phyloP scores from a whole-genome alignment of 1,284 basidiomycete genomes.

The Phylloporus sp. region DNA sequence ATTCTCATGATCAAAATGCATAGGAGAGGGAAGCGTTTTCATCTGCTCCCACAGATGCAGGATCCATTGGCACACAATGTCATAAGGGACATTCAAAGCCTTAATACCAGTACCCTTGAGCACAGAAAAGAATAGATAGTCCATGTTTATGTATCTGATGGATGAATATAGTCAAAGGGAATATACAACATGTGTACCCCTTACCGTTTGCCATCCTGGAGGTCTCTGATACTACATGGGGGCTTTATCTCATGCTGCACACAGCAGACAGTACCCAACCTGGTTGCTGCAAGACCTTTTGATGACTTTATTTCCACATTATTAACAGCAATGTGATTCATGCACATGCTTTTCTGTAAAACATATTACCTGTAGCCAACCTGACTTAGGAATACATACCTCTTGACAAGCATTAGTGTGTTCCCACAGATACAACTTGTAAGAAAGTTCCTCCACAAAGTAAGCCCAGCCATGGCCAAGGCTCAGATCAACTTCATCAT shows the following conservation, averaged over 20 bases:
- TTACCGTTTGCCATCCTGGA: too few relatives aligned
- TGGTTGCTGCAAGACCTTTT: background rate
- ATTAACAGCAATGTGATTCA: slow-evolving; percentile 11
- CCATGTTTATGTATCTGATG: too few relatives aligned
- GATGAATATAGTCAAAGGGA: too few relatives aligned
- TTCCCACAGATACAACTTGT: background rate
- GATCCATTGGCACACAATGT: slow-evolving; percentile 18
- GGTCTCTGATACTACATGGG: slow-evolving; percentile 28
- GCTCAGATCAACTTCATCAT: slow-evolving; percentile 3
- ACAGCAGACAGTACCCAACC: slow-evolving; percentile 26
- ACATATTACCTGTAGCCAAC: too few relatives aligned
- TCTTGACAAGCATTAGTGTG: background rate
- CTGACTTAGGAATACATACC: background rate
- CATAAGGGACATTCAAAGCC: slow-evolving; percentile 14
- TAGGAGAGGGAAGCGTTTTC: background rate
- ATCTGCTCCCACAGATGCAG: background rate
- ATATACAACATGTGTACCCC: too few relatives aligned
- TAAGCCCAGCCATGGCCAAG: slow-evolving; percentile 13
- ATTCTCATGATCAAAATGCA: background rate
- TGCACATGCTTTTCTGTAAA: background rate
- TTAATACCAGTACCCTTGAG: background rate
- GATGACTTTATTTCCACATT: background rate
- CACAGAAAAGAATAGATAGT: slow-evolving; percentile 20
- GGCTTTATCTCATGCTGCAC: slow-evolving; percentile 31
- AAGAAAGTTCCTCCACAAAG: slow-evolving; percentile 13